Conservation (phyloP, 768 basidiomycete genomes). For the Lactifluus volemus region DNA sequence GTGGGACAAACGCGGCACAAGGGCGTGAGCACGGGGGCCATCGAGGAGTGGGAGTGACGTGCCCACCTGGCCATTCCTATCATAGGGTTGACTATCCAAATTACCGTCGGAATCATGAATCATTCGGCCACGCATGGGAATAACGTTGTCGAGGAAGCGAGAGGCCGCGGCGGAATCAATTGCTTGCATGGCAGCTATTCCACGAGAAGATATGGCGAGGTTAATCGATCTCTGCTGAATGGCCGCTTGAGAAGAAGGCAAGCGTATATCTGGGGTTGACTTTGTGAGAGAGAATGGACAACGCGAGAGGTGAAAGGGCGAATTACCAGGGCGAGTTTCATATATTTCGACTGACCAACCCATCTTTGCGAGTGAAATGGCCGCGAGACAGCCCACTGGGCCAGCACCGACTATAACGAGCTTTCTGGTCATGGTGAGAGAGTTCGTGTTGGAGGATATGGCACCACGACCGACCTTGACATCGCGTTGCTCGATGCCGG, state of each 20-base stretch:
- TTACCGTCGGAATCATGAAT: constrained; percentile 72
- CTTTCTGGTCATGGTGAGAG: constrained; percentile 24
- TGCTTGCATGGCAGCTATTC: constrained; percentile 77
- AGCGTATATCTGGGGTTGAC: constrained; percentile 52
- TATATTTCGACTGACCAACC: constrained; percentile 81
- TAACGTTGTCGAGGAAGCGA: constrained; percentile 65
- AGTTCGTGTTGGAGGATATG: neutral
- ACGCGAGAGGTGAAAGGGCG: constrained; percentile 1
- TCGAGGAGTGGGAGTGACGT: constrained; percentile 8
- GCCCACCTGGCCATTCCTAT: constrained; percentile 78
- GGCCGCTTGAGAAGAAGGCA: constrained; percentile 55
- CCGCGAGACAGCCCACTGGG: constrained; percentile 89
- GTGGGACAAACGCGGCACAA: constrained; percentile 23
- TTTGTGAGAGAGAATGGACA: neutral
- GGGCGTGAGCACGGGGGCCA: constrained; percentile 13
- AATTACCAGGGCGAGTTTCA: constrained; percentile 68
- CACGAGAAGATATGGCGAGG: constrained; percentile 89
- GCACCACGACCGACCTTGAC: neutral
- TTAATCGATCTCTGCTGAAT: constrained; percentile 87
- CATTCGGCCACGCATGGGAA: constrained; percentile 95
- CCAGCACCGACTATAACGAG: constrained; percentile 80
- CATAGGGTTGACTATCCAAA: constrained; percentile 79
- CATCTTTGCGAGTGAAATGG: constrained; percentile 73
- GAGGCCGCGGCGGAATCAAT: constrained; percentile 65
- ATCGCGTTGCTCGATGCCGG: neutral